Evolutionary conservation across 352 stramenopile genomes (phyloP).

Genomic region (Phytophthora uliginosa): DNA sequence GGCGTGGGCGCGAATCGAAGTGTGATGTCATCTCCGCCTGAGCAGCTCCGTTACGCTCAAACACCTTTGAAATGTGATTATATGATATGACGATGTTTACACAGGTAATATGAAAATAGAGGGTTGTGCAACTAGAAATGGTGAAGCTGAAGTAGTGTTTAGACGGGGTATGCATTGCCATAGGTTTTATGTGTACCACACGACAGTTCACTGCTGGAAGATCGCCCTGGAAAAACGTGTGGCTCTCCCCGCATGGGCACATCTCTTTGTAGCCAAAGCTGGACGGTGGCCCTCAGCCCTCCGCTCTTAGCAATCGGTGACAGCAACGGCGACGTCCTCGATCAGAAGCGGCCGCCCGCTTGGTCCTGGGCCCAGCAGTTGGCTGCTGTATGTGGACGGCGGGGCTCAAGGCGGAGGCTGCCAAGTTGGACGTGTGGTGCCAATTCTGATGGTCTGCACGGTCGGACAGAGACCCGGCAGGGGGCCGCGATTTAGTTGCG

Average conservation of each 20-base stretch:
- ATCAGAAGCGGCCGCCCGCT: conserved; percentile 4
- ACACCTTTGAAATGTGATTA: neutral
- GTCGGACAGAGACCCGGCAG: conserved; percentile 20
- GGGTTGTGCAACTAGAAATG: neutral
- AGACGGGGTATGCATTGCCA: neutral
- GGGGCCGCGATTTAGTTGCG: conserved; percentile 1
- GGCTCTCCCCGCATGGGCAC: conserved; percentile 21
- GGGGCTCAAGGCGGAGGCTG: neutral
- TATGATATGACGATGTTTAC: neutral
- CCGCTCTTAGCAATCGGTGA: conserved; percentile 20
- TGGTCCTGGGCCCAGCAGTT: neutral
- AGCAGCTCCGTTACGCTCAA: conserved; percentile 1
- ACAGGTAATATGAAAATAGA: neutral
- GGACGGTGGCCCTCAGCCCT: neutral
- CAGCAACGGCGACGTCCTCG: neutral
- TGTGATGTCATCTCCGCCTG: conserved; percentile 44
- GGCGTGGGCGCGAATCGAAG: conserved; percentile 39
- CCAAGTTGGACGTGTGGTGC: conserved; percentile 12
- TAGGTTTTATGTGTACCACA: neutral
- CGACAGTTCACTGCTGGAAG: conserved; percentile 28
- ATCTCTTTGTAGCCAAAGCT: conserved; percentile 39
- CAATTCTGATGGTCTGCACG: conserved; percentile 26
- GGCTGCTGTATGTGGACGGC: neutral
- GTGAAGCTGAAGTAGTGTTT: neutral
- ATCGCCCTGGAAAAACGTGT: conserved; percentile 33